Conservation (phyloP, 352 stramenopile genomes). For the Lagenidium sp. region DNA sequence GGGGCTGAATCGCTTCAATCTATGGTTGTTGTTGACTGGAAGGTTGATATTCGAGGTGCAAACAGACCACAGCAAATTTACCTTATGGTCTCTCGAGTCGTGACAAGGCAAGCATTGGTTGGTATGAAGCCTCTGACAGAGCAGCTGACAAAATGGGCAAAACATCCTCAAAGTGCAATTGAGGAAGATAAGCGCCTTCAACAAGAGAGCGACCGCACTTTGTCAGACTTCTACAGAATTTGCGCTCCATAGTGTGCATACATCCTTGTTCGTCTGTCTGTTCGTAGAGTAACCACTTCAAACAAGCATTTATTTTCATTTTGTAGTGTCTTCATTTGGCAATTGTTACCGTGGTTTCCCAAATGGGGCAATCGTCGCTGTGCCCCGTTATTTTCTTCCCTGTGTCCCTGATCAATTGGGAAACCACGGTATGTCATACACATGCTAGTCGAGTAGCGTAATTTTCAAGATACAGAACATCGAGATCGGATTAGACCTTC, state of each 20-base stretch:
- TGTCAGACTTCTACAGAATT: background rate
- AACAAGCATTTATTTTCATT: too few relatives aligned
- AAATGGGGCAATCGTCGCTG: background rate
- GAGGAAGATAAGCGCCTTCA: background rate
- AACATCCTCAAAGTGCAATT: background rate
- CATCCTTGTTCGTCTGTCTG: too few relatives aligned
- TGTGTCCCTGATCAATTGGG: too few relatives aligned
- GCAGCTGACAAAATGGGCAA: background rate
- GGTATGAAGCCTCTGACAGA: background rate
- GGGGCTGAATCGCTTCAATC: background rate
- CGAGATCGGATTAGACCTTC: too few relatives aligned
- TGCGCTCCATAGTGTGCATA: too few relatives aligned
- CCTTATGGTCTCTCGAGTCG: background rate
- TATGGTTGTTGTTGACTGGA: background rate
- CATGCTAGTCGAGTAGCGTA: too few relatives aligned
- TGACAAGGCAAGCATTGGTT: background rate
- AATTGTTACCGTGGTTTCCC: too few relatives aligned
- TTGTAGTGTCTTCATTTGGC: too few relatives aligned
- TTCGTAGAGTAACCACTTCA: too few relatives aligned
- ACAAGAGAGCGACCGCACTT: background rate
- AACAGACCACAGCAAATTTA: background rate
- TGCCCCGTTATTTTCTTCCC: too few relatives aligned
- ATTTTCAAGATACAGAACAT: too few relatives aligned
- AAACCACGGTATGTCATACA: conserved; percentile 7
- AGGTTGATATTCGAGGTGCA: background rate